Percentiles rank a stretch among this genome's conserved stretches.
These are phyloP conservation scores for Paspalum vaginatum DNA, from an alignment of 176 grass and related monocot species.

Conservation along the genomic window DNA sequence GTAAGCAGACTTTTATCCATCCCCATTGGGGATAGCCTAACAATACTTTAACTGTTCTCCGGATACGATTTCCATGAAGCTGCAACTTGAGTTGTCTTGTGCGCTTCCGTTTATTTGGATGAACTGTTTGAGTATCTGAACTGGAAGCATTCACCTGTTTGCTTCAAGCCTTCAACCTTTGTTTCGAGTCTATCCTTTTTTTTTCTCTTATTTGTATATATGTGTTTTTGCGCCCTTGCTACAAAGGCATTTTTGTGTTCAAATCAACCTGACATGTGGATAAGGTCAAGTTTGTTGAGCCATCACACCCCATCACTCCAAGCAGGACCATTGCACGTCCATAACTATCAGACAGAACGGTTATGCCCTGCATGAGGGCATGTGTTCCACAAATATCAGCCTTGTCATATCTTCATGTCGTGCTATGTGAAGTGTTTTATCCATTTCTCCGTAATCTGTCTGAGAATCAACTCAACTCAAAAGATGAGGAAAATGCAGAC, in stretches of 20 bases:
- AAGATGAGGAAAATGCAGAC: background rate
- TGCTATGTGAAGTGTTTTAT: background rate
- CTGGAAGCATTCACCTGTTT: background rate
- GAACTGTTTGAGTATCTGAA: background rate
- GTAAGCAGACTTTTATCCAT: too few relatives aligned
- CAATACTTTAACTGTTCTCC: too few relatives aligned
- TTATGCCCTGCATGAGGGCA: background rate
- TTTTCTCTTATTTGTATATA: background rate
- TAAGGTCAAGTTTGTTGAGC: slow-evolving; percentile 1
- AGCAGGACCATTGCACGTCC: too few relatives aligned
- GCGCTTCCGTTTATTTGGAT: background rate
- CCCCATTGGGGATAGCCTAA: too few relatives aligned
- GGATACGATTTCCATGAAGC: slow-evolving; percentile 7
- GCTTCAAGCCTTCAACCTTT: background rate
- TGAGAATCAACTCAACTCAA: background rate
- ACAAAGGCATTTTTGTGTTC: background rate
- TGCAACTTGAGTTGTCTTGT: background rate
- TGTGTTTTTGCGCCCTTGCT: background rate
- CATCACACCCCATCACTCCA: slow-evolving; percentile 13
- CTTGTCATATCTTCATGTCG: too few relatives aligned
- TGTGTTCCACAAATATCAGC: too few relatives aligned
- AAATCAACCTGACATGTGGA: slow-evolving; percentile 10
- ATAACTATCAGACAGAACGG: background rate
- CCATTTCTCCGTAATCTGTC: background rate
- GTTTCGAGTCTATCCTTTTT: background rate